These are phyloP conservation scores for Tolypocladium inflatum DNA, from an alignment of 2,329 filamentous ascomycete genomes.

Conservation along the genomic window DNA sequence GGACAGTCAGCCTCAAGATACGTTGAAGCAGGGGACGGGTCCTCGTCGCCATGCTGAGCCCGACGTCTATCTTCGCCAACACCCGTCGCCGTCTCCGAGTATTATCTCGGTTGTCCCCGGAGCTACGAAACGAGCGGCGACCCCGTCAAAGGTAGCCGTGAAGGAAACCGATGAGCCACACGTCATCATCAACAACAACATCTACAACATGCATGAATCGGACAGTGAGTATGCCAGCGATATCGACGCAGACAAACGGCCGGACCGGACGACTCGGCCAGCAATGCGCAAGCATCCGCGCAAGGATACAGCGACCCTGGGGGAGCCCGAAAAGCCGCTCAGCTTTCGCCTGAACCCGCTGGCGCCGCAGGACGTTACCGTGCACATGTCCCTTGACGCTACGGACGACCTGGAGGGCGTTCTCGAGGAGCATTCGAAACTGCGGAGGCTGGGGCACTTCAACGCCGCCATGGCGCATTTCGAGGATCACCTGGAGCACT, in stretches of 20 bases:
- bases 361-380: slow-evolving; percentile 1
- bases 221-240: neutral
- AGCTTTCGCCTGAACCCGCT: neutral
- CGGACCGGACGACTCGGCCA: neutral
- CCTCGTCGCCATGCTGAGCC: neutral
- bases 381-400: slow-evolving; percentile 1
- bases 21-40: neutral
- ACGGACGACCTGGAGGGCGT: neutral
- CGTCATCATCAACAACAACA: neutral
- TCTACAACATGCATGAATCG: neutral
- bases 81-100: neutral
- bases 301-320: neutral
- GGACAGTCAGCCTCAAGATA: neutral
- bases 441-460: slow-evolving; percentile 1
- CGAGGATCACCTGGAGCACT: neutral
- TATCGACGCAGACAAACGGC: neutral
- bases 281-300: neutral
- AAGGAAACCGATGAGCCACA: neutral
- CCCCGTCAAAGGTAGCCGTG: neutral
- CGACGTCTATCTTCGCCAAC: rapidly evolving
- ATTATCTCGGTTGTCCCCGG: no score
- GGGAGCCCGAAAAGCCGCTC: neutral
- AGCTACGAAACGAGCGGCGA: no score
- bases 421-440: neutral
- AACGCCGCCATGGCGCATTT: neutral